phyloP scores from a whole-genome alignment of 1,139 yeast genomes.

The Pichia sp. region DNA sequence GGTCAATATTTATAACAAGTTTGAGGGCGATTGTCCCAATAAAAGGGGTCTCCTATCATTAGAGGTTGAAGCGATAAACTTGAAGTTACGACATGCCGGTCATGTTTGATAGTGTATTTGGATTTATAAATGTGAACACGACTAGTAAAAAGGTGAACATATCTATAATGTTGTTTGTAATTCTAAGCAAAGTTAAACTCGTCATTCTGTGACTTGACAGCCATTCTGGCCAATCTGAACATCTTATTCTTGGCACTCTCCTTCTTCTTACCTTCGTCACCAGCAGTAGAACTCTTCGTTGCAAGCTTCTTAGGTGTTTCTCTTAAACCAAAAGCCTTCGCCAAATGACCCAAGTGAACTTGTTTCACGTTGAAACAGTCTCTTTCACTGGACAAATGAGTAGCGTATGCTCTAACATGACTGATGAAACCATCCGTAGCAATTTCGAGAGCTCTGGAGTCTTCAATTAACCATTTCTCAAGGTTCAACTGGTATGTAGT shows the following conservation, averaged over 20 bases:
- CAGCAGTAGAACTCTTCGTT: constrained; percentile 30
- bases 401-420: constrained; percentile 93
- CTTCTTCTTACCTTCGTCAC: constrained; percentile 36
- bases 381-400: constrained; percentile 80
- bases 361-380: constrained; percentile 69
- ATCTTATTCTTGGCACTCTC: constrained; percentile 63
- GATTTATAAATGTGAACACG: too few relatives aligned
- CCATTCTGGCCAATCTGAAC: constrained; percentile 71
- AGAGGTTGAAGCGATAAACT: too few relatives aligned
- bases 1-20: too few relatives aligned
- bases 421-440: constrained; percentile 67
- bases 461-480: constrained; percentile 82
- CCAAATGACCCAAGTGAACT: constrained; percentile 90
- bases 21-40: too few relatives aligned
- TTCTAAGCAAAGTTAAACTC: constrained; percentile 60
- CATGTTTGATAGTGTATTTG: too few relatives aligned
- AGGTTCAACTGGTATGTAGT: constrained; percentile 92
- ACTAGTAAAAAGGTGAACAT: too few relatives aligned
- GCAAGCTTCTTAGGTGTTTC: constrained; percentile 79
- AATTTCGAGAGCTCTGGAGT: constrained; percentile 46
- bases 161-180: too few relatives aligned
- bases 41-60: too few relatives aligned
- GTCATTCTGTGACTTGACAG: constrained; percentile 52
- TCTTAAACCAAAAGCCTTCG: constrained; percentile 89
- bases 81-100: too few relatives aligned